Evolutionary conservation across 805 yeast genomes (phyloP).

Genomic region (Saccharomycopsis babjevae): DNA sequence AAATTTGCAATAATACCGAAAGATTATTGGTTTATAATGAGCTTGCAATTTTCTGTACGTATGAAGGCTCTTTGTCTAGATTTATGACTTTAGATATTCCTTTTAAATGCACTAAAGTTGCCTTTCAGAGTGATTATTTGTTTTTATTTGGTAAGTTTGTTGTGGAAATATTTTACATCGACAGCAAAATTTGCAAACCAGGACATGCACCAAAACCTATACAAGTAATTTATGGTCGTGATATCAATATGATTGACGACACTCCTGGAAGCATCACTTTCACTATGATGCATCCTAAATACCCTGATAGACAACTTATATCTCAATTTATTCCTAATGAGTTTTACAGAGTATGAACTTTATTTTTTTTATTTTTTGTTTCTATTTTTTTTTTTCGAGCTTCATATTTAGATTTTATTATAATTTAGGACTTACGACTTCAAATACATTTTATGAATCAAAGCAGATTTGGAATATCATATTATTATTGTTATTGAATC

Average conservation of each 20-base stretch:
- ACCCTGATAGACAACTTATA: slow-evolving; percentile 51
- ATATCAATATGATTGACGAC: slow-evolving; percentile 37
- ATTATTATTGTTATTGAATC: too few species aligned
- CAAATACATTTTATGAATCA: too few species aligned
- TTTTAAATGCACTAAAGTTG: slow-evolving; percentile 31
- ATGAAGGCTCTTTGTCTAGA: slow-evolving; percentile 42
- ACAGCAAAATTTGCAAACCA: slow-evolving; percentile 28
- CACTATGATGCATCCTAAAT: slow-evolving; percentile 54
- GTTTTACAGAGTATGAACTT: slow-evolving; percentile 1
- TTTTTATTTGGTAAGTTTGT: slow-evolving; percentile 53
- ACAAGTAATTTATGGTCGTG: slow-evolving; percentile 68
- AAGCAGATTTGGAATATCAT: too few species aligned
- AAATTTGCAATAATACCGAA: slow-evolving; percentile 41
- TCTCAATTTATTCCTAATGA: slow-evolving; percentile 22
- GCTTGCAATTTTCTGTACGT: slow-evolving; percentile 57
- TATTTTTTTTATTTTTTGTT: too few species aligned
- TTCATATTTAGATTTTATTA: too few species aligned
- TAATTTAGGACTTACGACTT: too few species aligned
- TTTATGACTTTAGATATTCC: slow-evolving; percentile 33
- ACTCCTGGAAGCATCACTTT: slow-evolving; percentile 31
- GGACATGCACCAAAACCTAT: slow-evolving; percentile 36
- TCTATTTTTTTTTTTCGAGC: too few species aligned
- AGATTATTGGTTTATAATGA: slow-evolving; percentile 59
- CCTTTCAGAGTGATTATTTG: slow-evolving; percentile 37
- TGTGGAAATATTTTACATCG: slow-evolving; percentile 58